Evolutionary conservation across 805 yeast species (phyloP), one percentile per base, ranked within the genome.

Genomic region (Saccharomycopsis javanensis): DNA sequence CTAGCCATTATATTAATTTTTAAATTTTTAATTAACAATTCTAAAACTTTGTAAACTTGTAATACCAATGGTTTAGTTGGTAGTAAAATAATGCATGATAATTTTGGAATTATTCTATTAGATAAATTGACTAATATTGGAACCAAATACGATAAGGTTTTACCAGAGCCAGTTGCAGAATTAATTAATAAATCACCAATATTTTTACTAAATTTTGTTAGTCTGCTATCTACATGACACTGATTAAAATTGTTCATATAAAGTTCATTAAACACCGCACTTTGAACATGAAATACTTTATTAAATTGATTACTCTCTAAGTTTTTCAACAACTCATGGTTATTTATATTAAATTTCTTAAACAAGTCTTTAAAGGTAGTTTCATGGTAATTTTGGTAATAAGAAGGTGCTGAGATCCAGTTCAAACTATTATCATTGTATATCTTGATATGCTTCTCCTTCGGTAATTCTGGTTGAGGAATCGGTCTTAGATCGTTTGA

Each of bases 101-200:
- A 69, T 55, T 82, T 74, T 1, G 95, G 91, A 1, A 89, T 89
- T 1, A 78, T 72, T 57, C 96, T 77, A 7, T 71, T 69, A 15
- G 75, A 71, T 55, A 92, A 73, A 2, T 81, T 72, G 60, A 91
- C 90, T 1, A 94, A 75, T 6, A 94, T 78, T 1, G 99, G 98
- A 1, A 92, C 76, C 54, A 82, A 76, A 66, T 92, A 92, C 1
- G 97, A 95, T 56, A 94, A 73, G 0, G 99, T 92, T 67, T 92
- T 92, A 65, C 99, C 99, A 0, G 96, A 86, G 48, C 99, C 99
- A 0, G 99, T 92, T 10, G 95, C 81, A 1, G 99, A 96, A 69
- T 92, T 91, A 5, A 92, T 96, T 50, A 92, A 73, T 18, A 90
- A 69, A 69, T 94, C 96, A 25, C 92, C 92, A 57, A 75, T 73